These are phyloP conservation scores for Pyricularia sp. DNA, from an alignment of 2,329 filamentous ascomycete species.

Conservation along the genomic window DNA sequence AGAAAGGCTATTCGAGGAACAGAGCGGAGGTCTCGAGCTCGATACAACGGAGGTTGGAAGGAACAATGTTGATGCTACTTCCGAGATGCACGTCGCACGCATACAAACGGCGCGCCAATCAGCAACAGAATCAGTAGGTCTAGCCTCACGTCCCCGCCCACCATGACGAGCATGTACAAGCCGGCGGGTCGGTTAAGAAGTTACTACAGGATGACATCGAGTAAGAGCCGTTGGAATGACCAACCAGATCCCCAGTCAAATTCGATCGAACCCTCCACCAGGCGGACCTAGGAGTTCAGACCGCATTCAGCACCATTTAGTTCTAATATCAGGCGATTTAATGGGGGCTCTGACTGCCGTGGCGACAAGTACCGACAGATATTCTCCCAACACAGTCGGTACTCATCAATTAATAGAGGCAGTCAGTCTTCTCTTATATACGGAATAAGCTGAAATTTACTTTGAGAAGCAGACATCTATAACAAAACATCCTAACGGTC, in stretches of 20 bases:
- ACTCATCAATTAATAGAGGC: neutral
- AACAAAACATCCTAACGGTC: neutral
- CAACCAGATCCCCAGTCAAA: neutral
- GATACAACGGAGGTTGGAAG: neutral
- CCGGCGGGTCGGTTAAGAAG: neutral
- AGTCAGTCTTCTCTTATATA: neutral
- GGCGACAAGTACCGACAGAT: neutral
- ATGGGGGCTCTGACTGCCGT: neutral
- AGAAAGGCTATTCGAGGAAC: neutral
- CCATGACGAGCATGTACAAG: neutral
- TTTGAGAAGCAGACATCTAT: neutral
- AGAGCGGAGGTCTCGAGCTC: neutral
- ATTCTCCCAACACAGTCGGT: neutral
- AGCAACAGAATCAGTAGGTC: neutral
- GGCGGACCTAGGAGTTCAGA: neutral
- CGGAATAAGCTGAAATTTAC: neutral
- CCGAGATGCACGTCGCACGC: neutral
- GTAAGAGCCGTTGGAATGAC: neutral
- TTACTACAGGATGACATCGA: neutral
- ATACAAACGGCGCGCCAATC: neutral
- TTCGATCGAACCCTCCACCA: neutral
- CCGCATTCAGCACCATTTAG: neutral
- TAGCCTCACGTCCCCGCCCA: neutral
- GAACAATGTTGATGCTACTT: constrained; percentile 2
- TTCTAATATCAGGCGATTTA: neutral